Conservation (phyloP, 2,329 filamentous ascomycete genomes). For the Diaporthe velutina region DNA sequence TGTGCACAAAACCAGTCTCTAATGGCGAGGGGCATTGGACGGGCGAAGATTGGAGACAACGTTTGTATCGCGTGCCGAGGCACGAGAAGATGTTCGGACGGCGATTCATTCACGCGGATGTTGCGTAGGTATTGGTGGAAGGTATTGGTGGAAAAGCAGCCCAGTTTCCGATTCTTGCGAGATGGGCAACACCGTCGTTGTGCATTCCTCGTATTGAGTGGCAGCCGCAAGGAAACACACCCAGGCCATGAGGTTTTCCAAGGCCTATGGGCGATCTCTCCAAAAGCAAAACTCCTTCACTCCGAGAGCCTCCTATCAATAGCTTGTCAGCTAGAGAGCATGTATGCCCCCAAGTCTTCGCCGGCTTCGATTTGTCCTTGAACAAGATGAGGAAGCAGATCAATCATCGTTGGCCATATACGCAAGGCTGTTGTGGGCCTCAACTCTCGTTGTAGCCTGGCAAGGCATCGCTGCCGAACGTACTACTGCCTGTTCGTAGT, state of each 20-base stretch:
- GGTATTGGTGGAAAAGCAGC: slow-evolving; percentile 1
- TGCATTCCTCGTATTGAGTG: no score
- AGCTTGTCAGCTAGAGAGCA: not conserved
- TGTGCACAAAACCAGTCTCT: not conserved
- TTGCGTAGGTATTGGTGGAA: not conserved
- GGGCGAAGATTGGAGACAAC: not conserved
- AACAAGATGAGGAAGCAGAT: not conserved
- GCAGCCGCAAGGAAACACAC: not conserved
- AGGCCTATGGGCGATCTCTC: no score
- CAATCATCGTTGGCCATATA: not conserved
- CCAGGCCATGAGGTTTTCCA: not conserved
- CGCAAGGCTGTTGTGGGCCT: not conserved
- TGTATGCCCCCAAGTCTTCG: not conserved
- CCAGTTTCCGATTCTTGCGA: not conserved
- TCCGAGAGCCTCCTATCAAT: not conserved
- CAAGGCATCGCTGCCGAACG: not conserved
- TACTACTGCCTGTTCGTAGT: not conserved
- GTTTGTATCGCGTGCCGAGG: not conserved
- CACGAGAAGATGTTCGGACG: not conserved
- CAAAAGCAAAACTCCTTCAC: not conserved
- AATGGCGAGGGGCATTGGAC: not conserved
- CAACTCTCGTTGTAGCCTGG: not conserved
- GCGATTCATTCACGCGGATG: not conserved
- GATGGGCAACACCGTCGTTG: not conserved
- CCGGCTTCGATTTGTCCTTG: not conserved